phyloP scores from a whole-genome alignment of 352 stramenopile species.

The Globisporangium uncinulatum region DNA sequence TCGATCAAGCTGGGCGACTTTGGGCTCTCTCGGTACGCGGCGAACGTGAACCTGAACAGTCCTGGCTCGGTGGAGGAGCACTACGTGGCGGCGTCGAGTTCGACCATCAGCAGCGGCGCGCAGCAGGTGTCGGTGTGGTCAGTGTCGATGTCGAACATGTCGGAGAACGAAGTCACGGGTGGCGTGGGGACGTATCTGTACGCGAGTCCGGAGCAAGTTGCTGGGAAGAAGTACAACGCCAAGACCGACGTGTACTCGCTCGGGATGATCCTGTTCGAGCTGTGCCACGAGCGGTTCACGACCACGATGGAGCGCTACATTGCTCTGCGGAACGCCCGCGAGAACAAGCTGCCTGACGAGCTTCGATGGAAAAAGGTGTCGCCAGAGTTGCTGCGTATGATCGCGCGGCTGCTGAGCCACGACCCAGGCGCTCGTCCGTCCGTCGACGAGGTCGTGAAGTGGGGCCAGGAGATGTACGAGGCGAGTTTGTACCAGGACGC shows the following conservation, averaged over 20 bases:
- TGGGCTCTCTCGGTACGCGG: conserved; percentile 78
- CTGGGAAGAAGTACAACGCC: conserved; percentile 87
- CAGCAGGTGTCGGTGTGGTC: conserved; percentile 44
- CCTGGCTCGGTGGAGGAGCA: conserved; percentile 29
- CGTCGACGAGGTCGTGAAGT: conserved; percentile 64
- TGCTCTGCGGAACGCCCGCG: conserved; percentile 65
- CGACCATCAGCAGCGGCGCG: conserved; percentile 7
- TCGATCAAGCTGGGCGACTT: conserved; percentile 91
- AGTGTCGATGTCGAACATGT: conserved; percentile 51
- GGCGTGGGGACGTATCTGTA: conserved; percentile 90
- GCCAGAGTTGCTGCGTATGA: conserved; percentile 67
- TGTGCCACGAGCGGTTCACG: conserved; percentile 84
- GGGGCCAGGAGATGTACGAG: conserved; percentile 76
- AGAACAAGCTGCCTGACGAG: conserved; percentile 55
- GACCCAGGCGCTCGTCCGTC: conserved; percentile 48
- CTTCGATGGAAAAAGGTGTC: conserved; percentile 47
- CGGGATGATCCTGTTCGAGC: conserved; percentile 90
- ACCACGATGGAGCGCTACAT: conserved; percentile 90
- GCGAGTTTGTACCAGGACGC: conserved; percentile 46
- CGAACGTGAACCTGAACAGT: conserved; percentile 65
- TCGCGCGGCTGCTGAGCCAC: conserved; percentile 48
- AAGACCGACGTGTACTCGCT: conserved; percentile 91
- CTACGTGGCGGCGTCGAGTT: conserved; percentile 9
- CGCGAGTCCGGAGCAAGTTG: conserved; percentile 86
- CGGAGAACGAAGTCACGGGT: conserved; percentile 78